Conservation (phyloP, 2,329 filamentous ascomycete species). For the Talaromyces sp. region DNA sequence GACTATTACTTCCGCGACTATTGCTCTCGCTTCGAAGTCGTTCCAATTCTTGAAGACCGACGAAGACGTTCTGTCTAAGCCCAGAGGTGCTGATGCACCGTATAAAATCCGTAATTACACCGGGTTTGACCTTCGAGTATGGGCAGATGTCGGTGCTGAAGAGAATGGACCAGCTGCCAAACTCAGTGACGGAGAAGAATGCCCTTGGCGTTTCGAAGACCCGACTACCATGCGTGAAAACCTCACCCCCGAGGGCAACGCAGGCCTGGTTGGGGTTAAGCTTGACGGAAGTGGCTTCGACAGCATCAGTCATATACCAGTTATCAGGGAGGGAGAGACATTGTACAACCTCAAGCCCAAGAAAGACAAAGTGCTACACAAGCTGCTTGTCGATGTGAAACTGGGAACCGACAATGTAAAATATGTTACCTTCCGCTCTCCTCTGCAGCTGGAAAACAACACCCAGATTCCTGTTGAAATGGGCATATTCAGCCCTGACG, state of each 20-base stretch:
- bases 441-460: constrained; percentile 87
- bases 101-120: constrained; percentile 95
- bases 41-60: constrained; percentile 83
- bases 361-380: constrained; percentile 78
- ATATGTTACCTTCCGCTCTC: constrained; percentile 92
- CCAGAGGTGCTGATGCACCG: constrained; percentile 82
- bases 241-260: constrained; percentile 74
- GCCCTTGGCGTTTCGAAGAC: constrained; percentile 94
- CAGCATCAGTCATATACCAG: constrained; percentile 75
- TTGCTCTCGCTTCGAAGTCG: constrained; percentile 88
- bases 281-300: constrained; percentile 95
- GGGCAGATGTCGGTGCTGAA: constrained; percentile 70
- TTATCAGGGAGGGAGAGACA: constrained; percentile 91
- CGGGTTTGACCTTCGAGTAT: constrained; percentile 82
- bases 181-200: constrained; percentile 82
- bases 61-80: constrained; percentile 89
- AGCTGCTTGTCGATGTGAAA: constrained; percentile 84
- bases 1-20: constrained; percentile 87
- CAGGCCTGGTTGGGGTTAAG: constrained; percentile 73
- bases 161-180: constrained; percentile 65
- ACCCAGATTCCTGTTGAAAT: constrained; percentile 95
- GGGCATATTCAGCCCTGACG: constrained; percentile 80
- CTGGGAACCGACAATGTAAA: constrained; percentile 95
- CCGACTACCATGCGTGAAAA: constrained; percentile 95
- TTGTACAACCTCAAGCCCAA: constrained; percentile 86